Base-by-base conservation (phyloP, 1,284 basidiomycete genomes). In the Irpex sp. region DNA sequence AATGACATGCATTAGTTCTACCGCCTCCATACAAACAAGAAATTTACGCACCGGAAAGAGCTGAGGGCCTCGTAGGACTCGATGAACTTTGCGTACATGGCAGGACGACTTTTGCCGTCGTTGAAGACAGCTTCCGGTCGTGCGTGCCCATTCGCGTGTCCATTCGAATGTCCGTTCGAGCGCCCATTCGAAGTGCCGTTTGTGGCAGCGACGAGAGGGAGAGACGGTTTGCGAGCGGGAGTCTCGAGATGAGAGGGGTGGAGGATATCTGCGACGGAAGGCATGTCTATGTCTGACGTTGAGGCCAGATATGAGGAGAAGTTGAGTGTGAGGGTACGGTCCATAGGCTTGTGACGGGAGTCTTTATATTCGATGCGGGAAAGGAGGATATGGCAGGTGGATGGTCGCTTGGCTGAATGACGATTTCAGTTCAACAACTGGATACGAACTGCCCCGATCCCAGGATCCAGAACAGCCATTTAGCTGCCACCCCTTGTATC, bases 21-120 rank as follows among this genome's bases (percentile, higher is more conserved):
- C 26, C 26, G 26, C 26, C 26, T 26, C 57, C 50, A n/a, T 6
- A 59, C 33, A 62, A 37, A 15, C 11, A 37, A 13, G 37, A n/a
- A 19, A 9, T 17, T 26, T 1, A 68, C 70, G 55, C 37, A 75
- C 74, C 68, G 70, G 70, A 70, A 72, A 7, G 58, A 60, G 31
- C 69, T 65, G 13, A 75, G 65, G 50, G 71, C 68, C 1, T 67
- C 65, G 61, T 72, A 68, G 15, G 72, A 68, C 36, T 73, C 66
- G 54, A 75, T 59, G 65, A 75, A 75, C 55, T 69, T 70, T 19
- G 56, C 17, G 17, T 31, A 46, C 56, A 58, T 31, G 26, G 53
- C 21, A 31, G 53, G 53, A 55, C 53, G 53, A 35, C 53, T 55
- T 6, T 19, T 8, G 53, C 31, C 9, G 11, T 26, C 31, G 53